phyloP scores from a whole-genome alignment of 2,329 filamentous ascomycete genomes.

The Microsporum audouinii region DNA sequence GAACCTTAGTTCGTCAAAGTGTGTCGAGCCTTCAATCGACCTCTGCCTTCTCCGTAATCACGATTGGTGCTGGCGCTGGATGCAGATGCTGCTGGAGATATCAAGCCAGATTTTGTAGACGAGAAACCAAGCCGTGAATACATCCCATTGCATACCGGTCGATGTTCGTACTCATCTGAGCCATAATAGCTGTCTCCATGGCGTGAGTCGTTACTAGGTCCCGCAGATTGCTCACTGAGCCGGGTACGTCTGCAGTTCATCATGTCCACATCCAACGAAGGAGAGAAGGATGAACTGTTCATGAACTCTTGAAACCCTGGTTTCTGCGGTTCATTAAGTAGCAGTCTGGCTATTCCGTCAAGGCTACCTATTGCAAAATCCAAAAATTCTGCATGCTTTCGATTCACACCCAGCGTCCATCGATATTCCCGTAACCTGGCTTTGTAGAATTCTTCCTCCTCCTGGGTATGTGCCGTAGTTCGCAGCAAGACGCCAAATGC shows the following conservation, averaged over 20 bases:
- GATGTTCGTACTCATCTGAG: not conserved
- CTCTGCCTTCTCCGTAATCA: too few relatives aligned
- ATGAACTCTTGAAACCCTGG: constrained; percentile 45
- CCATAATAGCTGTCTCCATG: not conserved
- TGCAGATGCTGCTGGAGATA: constrained; percentile 10
- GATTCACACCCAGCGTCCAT: constrained; percentile 84
- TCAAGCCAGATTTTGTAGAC: not conserved
- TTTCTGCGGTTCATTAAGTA: constrained; percentile 61
- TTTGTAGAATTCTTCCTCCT: constrained; percentile 89
- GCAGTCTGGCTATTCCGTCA: constrained; percentile 57
- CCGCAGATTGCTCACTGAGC: not conserved
- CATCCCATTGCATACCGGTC: too few relatives aligned
- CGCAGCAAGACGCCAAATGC: constrained; percentile 85
- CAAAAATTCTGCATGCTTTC: constrained; percentile 50
- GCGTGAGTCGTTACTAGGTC: not conserved
- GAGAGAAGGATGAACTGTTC: constrained; percentile 13
- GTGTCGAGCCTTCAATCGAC: not conserved
- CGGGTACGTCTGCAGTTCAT: not conserved
- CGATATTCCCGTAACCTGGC: constrained; percentile 76
- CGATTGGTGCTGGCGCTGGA: constrained; percentile 2
- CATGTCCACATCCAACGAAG: not conserved
- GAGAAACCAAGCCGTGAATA: not conserved
- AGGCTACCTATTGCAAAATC: constrained; percentile 65
- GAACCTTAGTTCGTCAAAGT: not conserved
- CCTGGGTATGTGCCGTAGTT: constrained; percentile 73